Percentiles rank a stretch among this genome's conserved stretches.
phyloP scores from a whole-genome alignment of 495 filamentous ascomycete genomes.

The Recurvomyces mirabilis region DNA sequence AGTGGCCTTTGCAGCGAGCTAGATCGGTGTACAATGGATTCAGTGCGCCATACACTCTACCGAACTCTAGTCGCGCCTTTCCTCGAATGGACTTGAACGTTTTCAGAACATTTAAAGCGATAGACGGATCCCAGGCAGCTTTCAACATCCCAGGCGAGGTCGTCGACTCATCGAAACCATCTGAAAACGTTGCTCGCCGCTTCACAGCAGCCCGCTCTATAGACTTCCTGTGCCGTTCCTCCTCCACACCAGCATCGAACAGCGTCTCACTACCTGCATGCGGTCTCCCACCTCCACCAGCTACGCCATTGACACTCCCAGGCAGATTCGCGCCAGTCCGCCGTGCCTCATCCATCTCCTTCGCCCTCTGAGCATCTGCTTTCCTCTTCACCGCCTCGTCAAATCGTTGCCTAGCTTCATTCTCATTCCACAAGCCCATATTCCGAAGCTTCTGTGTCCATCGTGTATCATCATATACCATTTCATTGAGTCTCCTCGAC shows the following conservation, averaged over 20 bases:
- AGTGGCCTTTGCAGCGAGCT: conserved; percentile 55
- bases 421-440: conserved; percentile 90
- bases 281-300: conserved; percentile 18
- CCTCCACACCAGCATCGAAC: conserved; percentile 59
- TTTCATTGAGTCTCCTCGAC: conserved; percentile 83
- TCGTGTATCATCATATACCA: conserved; percentile 96
- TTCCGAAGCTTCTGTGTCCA: conserved; percentile 76
- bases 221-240: conserved; percentile 33
- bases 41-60: conserved; percentile 75
- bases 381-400: conserved; percentile 63
- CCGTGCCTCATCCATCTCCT: conserved; percentile 39
- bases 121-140: conserved; percentile 39
- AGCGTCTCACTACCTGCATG: conserved; percentile 36
- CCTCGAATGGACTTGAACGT: conserved; percentile 70
- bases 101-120: conserved; percentile 53
- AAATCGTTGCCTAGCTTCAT: conserved; percentile 64
- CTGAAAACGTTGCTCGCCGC: conserved; percentile 32
- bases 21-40: conserved; percentile 84
- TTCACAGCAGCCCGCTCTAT: conserved; percentile 17
- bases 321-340: conserved; percentile 31
- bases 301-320: conserved; percentile 27
- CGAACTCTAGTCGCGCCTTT: conserved; percentile 79
- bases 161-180: conserved; percentile 59
- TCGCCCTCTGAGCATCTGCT: conserved; percentile 46
- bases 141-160: conserved; percentile 31